Evolutionary conservation across 768 basidiomycete species (phyloP).

Genomic region (Thelephora aurantiotincta): DNA sequence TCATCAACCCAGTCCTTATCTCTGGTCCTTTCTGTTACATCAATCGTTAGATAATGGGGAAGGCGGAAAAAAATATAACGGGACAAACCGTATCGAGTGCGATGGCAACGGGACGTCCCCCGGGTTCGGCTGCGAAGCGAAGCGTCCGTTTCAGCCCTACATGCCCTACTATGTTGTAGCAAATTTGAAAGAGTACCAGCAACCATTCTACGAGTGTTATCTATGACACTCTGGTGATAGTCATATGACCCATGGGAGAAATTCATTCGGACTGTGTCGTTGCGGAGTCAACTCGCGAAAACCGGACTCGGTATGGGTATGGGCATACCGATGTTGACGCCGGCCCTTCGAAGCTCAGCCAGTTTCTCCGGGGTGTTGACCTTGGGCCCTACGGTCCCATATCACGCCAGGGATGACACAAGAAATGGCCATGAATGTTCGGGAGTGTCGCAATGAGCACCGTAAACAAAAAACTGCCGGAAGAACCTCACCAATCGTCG

Average conservation of each 20-base stretch:
- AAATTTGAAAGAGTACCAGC: constrained; percentile 34
- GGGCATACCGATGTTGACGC: constrained; percentile 88
- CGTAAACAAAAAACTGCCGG: neutral
- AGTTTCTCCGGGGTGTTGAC: constrained; percentile 87
- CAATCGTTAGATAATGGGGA: constrained; percentile 1
- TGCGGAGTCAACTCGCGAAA: constrained; percentile 1
- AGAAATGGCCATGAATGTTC: neutral
- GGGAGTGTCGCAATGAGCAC: neutral
- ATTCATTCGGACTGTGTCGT: constrained; percentile 88
- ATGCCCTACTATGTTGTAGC: neutral
- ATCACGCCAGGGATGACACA: constrained; percentile 3
- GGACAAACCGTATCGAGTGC: constrained; percentile 85
- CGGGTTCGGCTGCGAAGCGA: constrained; percentile 39
- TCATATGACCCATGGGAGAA: constrained; percentile 98
- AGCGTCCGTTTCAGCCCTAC: neutral
- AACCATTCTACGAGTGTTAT: constrained; percentile 86
- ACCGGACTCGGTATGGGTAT: neutral
- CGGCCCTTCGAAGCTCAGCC: constrained; percentile 69
- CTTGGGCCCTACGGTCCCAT: constrained; percentile 64
- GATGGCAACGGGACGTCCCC: constrained; percentile 89
- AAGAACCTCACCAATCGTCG: constrained; percentile 75
- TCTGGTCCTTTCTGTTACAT: constrained; percentile 86
- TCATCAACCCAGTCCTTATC: constrained; percentile 94
- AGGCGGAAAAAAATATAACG: neutral
- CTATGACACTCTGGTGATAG: constrained; percentile 97